phyloP scores from a whole-genome alignment of 768 basidiomycete genomes.

The Boletellus ananiceps region DNA sequence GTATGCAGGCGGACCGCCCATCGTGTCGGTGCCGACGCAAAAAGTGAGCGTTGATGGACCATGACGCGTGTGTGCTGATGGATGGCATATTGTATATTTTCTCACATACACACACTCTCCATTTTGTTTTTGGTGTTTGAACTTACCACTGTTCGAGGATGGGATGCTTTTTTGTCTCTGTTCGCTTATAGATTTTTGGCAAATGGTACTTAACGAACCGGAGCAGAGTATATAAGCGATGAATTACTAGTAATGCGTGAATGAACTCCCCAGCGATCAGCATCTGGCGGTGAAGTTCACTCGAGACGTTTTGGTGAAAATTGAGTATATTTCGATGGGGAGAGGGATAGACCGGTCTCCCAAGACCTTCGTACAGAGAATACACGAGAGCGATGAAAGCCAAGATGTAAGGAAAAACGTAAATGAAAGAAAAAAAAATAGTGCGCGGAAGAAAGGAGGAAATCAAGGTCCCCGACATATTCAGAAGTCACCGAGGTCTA shows the following conservation, averaged over 20 bases:
- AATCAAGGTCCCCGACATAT: not conserved
- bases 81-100: no score
- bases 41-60: conserved; percentile 20
- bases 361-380: not conserved
- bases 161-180: not conserved
- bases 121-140: no score
- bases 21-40: conserved; percentile 9
- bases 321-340: not conserved
- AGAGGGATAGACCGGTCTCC: not conserved
- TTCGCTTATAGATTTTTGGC: not conserved
- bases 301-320: not conserved
- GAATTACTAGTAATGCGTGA: not conserved
- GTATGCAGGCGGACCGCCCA: conserved; percentile 8
- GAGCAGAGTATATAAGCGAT: not conserved
- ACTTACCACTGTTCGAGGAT: not conserved
- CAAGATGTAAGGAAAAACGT: not conserved
- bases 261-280: not conserved
- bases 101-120: no score
- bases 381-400: not conserved
- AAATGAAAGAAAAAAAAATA: not conserved
- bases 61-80: not conserved
- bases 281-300: no score
- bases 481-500: conserved; percentile 78
- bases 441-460: not conserved
- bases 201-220: not conserved